Evolutionary conservation across 225 moss, liverwort and hornwort genomes (phyloP), one percentile per base, ranked within the genome.

Genomic region (Pseudisothecium myosuroides): DNA sequence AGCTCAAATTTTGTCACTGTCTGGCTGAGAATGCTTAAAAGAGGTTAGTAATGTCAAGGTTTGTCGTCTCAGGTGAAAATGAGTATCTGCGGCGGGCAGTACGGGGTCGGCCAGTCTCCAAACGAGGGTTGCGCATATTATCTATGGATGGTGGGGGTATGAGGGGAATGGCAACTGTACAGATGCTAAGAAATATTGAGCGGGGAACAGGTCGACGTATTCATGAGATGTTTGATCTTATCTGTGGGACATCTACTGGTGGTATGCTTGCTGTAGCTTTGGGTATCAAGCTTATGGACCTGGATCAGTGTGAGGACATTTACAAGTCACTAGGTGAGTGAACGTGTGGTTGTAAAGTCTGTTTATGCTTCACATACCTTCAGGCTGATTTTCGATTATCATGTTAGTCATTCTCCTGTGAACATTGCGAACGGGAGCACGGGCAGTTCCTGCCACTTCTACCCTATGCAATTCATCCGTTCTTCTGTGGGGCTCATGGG

Each of bases 61-160:
- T 75, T 67, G 79, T 62, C 67, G 31, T 84, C 83, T 83, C 94
- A 99, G 99, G 99, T 87, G 99, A 99, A 89, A 99, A 99, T 90
- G 99, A 99, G 76, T 99, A 93, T 89, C 90, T 99, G 88, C 94
- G 99, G 86, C 95, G 99, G 75, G 99, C 97, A 80, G 90, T 97
- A 37, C 96, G 95, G 87, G 95, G 95, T 79, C 96, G 96, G 86
- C 95, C 94, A 54, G 90, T 97, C 58, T 92, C 96, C 41, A 99
- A 96, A 94, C 92, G 96, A 71, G 99, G 99, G n/a, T 90, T 99
- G 94, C 95, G 99, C 82, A 96, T 99, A 88, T 92, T 99, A 78
- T 96, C 99, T 77, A 99, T 99, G 99, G 99, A 99, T 88, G 99
- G 99, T 76, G 99, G 99, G 71, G 99, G 99, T 80, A 99, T 99